phyloP scores from a whole-genome alignment of 2,329 filamentous ascomycete species.

The Thermothelomyces thermophilus region DNA sequence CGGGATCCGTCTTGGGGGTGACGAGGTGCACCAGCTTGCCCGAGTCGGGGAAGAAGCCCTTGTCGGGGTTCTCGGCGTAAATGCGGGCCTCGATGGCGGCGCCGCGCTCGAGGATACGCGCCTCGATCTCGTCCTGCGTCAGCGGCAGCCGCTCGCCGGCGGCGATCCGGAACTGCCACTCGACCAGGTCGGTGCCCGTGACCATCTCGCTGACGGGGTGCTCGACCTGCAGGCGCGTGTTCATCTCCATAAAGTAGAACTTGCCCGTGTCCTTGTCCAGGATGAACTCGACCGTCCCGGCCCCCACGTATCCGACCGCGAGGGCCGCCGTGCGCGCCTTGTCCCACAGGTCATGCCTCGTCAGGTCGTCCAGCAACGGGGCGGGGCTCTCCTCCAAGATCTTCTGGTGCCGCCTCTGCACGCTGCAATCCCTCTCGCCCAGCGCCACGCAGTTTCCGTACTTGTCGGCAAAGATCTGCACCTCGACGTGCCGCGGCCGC shows the following conservation, averaged over 20 bases:
- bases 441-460: conserved; percentile 74
- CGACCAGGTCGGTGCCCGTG: conserved; percentile 69
- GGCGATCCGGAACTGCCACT: conserved; percentile 85
- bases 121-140: conserved; percentile 60
- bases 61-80: conserved; percentile 90
- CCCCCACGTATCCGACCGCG: conserved; percentile 80
- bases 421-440: conserved; percentile 80
- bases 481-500: conserved; percentile 76
- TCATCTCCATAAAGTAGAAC: conserved; percentile 80
- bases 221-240: conserved; percentile 89
- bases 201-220: conserved; percentile 81
- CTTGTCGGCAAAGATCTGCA: conserved; percentile 83
- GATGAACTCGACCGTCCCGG: conserved; percentile 86
- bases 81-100: conserved; percentile 94
- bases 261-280: conserved; percentile 74
- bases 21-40: conserved; percentile 78
- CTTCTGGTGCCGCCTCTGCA: conserved; percentile 84
- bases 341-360: conserved; percentile 57
- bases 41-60: conserved; percentile 89
- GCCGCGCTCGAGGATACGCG: conserved; percentile 65
- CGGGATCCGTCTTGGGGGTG: conserved; percentile 61
- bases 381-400: conserved; percentile 85
- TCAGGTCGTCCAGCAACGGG: conserved; percentile 54
- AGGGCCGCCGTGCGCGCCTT: conserved; percentile 60
- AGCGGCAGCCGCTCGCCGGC: conserved; percentile 52